Evolutionary conservation across 2,329 filamentous ascomycete species (phyloP), one percentile per base, ranked within the genome.

Genomic region (Elsinoe australis): DNA sequence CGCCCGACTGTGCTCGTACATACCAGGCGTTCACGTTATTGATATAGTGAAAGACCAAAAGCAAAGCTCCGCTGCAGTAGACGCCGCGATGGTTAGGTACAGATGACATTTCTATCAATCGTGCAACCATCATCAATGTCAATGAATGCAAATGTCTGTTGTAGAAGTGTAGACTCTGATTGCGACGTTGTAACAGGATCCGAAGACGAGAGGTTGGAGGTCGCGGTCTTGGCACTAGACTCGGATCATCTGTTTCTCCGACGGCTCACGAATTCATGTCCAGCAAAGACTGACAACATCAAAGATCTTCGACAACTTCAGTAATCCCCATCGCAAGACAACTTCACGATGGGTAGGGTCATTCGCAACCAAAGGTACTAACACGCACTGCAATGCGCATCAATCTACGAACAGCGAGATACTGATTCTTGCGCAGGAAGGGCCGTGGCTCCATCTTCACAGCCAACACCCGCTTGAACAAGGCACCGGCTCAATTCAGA

Each of bases 401-500:
- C 80, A 70, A 34, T 34, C 80, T 70, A 34, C 42, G 31, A 32
- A 32, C 38, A 28, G 5, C 28, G 10, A n/a, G 12, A 17, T 52
- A 36, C 51, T 54, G 39, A 55, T 44, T 41, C 15, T 22, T n/a
- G 34, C 15, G 22, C 22, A 48, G 60, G 57, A 82, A 82, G 74
- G 79, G 82, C 70, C 81, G 82, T 71, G 82, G 82, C 70, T 83
- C 79, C 61, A 85, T 86, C 73, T 86, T 86, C 75, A 44, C 29
- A 73, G 81, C 83, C 71, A 79, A 85, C 75, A 88, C 85, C 74
- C 84, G 85, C 74, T 82, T 96, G 68, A 90, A 92, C 79, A 95
- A 96, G 82, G 81, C 83, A 57, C 85, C 87, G 58, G 87, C 90
- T 68, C 85, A 94, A 76, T 96, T 98, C 84, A 80, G 92, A 74